Base-by-base conservation (phyloP, 139 green algal genomes). In the Chlamydomonas sphaeroides region DNA sequence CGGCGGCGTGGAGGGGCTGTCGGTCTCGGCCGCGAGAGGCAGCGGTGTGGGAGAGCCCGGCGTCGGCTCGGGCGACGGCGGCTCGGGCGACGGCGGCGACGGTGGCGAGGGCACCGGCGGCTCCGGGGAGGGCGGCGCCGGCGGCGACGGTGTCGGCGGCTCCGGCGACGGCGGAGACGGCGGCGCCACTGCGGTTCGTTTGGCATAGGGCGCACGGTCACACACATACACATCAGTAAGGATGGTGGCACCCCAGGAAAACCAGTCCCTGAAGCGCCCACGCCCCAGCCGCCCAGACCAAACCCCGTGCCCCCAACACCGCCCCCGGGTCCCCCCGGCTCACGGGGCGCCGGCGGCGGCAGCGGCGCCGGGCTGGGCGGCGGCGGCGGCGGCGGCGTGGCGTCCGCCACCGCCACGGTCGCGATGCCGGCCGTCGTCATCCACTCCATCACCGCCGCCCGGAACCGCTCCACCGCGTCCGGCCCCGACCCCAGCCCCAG, bases 51-150 rank as follows among this genome's bases (percentile, higher is more conserved):
- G 65, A 17, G 35, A 70, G 3, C 35, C 17, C 21, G 33, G 35
- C 33, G 65, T 14, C 35, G 65, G 65, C 17, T 10, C 18, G 26
- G 66, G 66, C 26, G 39, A 23, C 26, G 38, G 26, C 25, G 48
- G 69, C 69, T 20, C 20, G 32, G 48, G 48, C 5, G 30, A 17
- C 30, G 53, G 73, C 25, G 53, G 57, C 73, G 73, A 57, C 59
- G 73, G 36, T 36, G 73, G 56, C 73, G 57, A 15, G 38, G 73
- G 74, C 74, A n/a, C n/a, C n/a, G n/a, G n/a, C n/a, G 48, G 69
- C 69, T 20, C 20, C 48, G 48, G 48, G 18, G 30, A 17, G 15
- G 53, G 73, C 25, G 53, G 57, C 73, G 73, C 57, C 59, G 73
- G 36, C 53, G 73, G 56, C 73, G 57, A 15, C 26, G 73, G 74